Evolutionary conservation across 1,284 basidiomycete genomes (phyloP), one percentile per base, ranked within the genome.

Genomic region (Termitomyces sp.): DNA sequence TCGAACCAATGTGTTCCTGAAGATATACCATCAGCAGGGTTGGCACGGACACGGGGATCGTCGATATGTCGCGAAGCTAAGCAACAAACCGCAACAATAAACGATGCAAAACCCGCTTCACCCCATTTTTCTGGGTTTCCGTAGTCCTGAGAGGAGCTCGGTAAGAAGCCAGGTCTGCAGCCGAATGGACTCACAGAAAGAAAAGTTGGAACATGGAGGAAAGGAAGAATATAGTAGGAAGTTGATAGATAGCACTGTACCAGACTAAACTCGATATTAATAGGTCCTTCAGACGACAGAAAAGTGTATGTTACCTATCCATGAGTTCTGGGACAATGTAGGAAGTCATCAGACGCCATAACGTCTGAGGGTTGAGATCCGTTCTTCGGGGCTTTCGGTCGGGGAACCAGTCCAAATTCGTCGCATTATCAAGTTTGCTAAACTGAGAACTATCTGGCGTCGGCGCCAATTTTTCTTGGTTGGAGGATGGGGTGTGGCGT

Each of bases 1-100:
- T 92, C 92, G 64, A 94, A 94, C 83, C 91, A 95, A 56, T 89
- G 85, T 5, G 88, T 88, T n/a, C 92, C 92, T 21, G 92, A 89
- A 17, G 90, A 90, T 19, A 87, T 84, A 1, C 90, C 86, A 63
- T 94, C 90, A 53, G 74, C 76, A 1, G 90, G 84, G 65, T 91
- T 84, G 6, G 89, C 81, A 33, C 92, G 84, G 19, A 93, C 90
- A 44, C 92, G 84, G 5, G 87, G 86, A 69, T 94, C 92, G 66
- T 95, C 92, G 58, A 93, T 88, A 67, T 95, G 92, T 38, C 92
- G 80, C 1, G 91, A 94, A 0, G 92, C 88, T 2, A 95, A 78
- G 60, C 91, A 94, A 67, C 92, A 95, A 33, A 94, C 79, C 1
- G 92, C 82, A 12, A 94, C 91, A 58, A 94, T 91, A 68, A 94